Conservation (phyloP, 306 rosid species). For the Rosa persica region DNA sequence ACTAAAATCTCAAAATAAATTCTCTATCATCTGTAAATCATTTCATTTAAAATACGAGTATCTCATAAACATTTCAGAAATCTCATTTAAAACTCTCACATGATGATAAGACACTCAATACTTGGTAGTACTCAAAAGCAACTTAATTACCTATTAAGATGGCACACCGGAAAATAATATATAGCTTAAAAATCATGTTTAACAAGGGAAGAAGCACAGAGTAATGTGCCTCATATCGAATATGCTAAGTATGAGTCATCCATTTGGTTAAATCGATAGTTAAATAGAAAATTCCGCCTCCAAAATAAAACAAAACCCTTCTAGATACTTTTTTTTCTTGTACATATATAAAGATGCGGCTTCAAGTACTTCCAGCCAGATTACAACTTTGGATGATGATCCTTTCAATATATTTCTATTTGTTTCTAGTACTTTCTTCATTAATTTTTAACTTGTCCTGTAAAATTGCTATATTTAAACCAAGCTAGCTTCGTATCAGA, state of each 20-base stretch:
- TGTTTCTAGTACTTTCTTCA: not conserved
- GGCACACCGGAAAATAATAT: no score
- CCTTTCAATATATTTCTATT: not conserved
- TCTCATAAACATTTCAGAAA: no score
- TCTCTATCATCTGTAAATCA: no score
- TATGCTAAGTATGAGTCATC: not conserved
- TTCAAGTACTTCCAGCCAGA: not conserved
- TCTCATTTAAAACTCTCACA: no score
- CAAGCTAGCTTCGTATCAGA: not conserved
- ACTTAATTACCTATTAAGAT: no score
- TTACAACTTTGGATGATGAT: not conserved
- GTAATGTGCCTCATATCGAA: no score
- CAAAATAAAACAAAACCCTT: not conserved
- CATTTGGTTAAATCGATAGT: not conserved
- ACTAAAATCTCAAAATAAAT: no score
- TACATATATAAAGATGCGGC: not conserved
- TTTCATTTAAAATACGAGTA: no score
- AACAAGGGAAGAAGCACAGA: not conserved
- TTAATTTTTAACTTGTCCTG: not conserved
- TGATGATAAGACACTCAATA: no score
- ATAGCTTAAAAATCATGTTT: not conserved
- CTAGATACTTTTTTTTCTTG: not conserved
- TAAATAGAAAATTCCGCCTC: not conserved
- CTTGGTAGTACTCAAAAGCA: no score
- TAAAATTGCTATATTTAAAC: slow-evolving; percentile 3